phyloP scores from a whole-genome alignment of 345 rosid genomes.

The Draba incana region DNA sequence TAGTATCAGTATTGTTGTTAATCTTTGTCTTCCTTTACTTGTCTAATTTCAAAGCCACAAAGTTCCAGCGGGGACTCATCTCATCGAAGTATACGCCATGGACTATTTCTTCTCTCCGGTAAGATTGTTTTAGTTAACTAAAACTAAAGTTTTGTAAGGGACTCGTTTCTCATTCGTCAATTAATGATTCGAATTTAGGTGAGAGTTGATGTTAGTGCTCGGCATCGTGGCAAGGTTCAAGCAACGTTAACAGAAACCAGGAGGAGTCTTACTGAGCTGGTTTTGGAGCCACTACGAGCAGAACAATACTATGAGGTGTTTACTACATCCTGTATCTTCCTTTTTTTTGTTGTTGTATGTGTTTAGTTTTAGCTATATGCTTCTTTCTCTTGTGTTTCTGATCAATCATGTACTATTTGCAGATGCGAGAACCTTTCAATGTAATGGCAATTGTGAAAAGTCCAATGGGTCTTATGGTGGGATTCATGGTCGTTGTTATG shows the following conservation, averaged over 20 bases:
- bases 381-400: constrained; percentile 30
- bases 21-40: constrained; percentile 55
- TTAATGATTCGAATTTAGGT: constrained; percentile 54
- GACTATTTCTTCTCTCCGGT: constrained; percentile 98
- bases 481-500: constrained; percentile 89
- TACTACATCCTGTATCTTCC: constrained; percentile 17
- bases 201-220: constrained; percentile 95
- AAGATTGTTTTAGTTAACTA: constrained; percentile 34
- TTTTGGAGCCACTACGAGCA: constrained; percentile 77
- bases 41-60: constrained; percentile 59
- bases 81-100: constrained; percentile 83
- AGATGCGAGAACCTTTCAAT: constrained; percentile 93
- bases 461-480: constrained; percentile 99
- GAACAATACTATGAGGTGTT: constrained; percentile 91
- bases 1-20: constrained; percentile 1
- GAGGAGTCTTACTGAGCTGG: constrained; percentile 79
- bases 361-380: constrained; percentile 26
- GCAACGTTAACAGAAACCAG: constrained; percentile 94
- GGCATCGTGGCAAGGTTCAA: constrained; percentile 92
- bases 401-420: constrained; percentile 33
- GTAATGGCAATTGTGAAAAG: constrained; percentile 83
- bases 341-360: constrained; percentile 13
- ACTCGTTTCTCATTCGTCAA: constrained; percentile 12
- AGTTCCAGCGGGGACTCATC: constrained; percentile 92
- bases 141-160: not conserved